A percentile compares a stretch with the other conserved stretches of the same genome.
These are phyloP conservation scores for Trichoderma atrobrunneum DNA, from an alignment of 2,329 filamentous ascomycete genomes.

Conservation along the genomic window DNA sequence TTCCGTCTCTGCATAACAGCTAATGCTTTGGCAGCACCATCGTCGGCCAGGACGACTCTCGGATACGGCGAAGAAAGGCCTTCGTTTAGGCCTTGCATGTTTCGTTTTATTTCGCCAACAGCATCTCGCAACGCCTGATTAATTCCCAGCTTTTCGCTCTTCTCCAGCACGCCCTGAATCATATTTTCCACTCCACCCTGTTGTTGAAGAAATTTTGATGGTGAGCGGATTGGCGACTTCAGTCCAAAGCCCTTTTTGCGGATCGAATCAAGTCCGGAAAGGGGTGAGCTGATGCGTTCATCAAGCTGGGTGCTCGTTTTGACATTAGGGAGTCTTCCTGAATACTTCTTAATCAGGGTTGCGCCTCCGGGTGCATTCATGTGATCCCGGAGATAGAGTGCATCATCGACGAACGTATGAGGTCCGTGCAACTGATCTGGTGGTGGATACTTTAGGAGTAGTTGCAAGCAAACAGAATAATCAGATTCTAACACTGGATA, in stretches of 20 bases:
- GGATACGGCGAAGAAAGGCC: constrained; percentile 43
- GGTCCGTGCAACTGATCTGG: constrained; percentile 62
- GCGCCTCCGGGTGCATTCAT: constrained; percentile 60
- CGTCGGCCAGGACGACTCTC: constrained; percentile 37
- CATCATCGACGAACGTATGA: constrained; percentile 81
- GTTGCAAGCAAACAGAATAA: constrained; percentile 78
- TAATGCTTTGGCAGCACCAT: constrained; percentile 38
- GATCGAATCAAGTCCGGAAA: constrained; percentile 35
- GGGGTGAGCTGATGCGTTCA: constrained; percentile 36
- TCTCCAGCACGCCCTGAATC: constrained; percentile 70
- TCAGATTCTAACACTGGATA: constrained; percentile 76
- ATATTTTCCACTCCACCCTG: constrained; percentile 65
- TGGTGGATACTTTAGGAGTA: constrained; percentile 79
- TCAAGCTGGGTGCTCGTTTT: neutral
- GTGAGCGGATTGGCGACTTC: constrained; percentile 45
- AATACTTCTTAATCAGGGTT: constrained; percentile 69
- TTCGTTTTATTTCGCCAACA: constrained; percentile 74
- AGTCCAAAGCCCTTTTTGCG: constrained; percentile 41
- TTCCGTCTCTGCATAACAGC: constrained; percentile 63
- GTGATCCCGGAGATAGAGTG: constrained; percentile 68
- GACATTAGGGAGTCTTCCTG: constrained; percentile 49
- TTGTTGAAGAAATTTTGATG: constrained; percentile 52
- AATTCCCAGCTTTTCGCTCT: constrained; percentile 72
- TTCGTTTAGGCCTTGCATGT: constrained; percentile 66
- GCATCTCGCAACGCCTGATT: constrained; percentile 80